Conservation (phyloP, 177 flowering plant species). For the Vitis hybrid region DNA sequence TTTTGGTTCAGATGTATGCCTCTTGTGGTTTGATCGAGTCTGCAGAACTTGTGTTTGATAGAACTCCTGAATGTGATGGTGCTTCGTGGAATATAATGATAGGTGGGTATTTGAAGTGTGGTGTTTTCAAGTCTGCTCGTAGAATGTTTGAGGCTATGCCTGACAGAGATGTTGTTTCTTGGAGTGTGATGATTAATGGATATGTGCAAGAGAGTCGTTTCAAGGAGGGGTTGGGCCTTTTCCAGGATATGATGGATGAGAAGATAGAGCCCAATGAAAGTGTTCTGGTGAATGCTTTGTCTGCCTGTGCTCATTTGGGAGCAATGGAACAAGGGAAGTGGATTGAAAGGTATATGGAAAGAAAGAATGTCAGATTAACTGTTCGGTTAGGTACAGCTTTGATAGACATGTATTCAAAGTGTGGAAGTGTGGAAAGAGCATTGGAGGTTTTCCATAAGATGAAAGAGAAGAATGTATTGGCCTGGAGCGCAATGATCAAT, state of each 20-base stretch:
- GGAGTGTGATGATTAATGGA: constrained; percentile 26
- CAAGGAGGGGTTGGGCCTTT: constrained; percentile 20
- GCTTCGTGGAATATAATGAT: constrained; percentile 20
- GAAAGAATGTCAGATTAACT: constrained; percentile 5
- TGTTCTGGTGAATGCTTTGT: constrained; percentile 18
- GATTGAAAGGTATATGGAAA: constrained; percentile 16
- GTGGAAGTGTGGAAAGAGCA: background rate
- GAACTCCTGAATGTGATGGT: constrained; percentile 12
- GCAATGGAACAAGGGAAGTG: constrained; percentile 17
- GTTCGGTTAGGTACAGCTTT: constrained; percentile 7
- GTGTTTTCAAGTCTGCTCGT: constrained; percentile 15
- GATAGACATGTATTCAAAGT: constrained; percentile 10
- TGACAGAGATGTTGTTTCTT: constrained; percentile 19
- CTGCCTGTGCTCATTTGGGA: constrained; percentile 22
- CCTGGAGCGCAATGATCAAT: constrained; percentile 11
- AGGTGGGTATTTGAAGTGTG: constrained; percentile 17
- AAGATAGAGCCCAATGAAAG: constrained; percentile 23
- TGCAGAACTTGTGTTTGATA: constrained; percentile 20
- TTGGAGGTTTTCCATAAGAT: constrained; percentile 3
- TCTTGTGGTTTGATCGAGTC: constrained; percentile 20
- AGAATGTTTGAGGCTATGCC: constrained; percentile 15
- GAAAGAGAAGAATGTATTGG: constrained; percentile 8
- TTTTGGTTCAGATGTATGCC: constrained; percentile 28
- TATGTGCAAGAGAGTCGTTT: constrained; percentile 15
- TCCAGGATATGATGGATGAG: constrained; percentile 12